Evolutionary conservation across 2,329 filamentous ascomycete species (phyloP), one percentile per base, ranked within the genome.

Genomic region (Trichoderma pleuroti): DNA sequence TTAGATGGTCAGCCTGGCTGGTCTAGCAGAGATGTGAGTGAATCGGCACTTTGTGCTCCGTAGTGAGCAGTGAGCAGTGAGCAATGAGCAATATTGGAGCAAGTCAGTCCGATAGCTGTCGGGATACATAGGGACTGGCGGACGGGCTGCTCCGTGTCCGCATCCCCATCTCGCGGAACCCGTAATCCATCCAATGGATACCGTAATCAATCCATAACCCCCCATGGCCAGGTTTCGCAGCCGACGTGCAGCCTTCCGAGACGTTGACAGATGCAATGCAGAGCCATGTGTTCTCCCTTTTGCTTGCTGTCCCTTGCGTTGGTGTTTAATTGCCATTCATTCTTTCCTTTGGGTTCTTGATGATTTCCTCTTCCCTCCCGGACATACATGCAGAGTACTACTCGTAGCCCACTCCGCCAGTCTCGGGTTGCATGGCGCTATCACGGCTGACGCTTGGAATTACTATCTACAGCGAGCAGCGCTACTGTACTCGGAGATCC

Each of bases 371-470:
- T 42, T 28, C 24, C 24, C 59, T 28, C 59, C 4, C 18, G 18
- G 42, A n/a, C 26, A 14, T 32, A n/a, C 26, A 14, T 32, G 61
- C 42, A 34, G 61, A 34, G 52, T n/a, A 21, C 6, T 28, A 28
- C 3, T 34, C 5, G 6, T 3, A 60, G 52, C 26, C 64, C 24
- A 56, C 52, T 28, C 32, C 30, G 14, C 32, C 30, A 34, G 21
- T 24, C 16, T 34, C 63, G 26, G 54, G 54, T 26, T 68, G 65
- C 65, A 67, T 67, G 5, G 52, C 49, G 64, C 64, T 67, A 67
- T 67, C 64, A 21, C 39, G 39, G 65, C 65, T 67, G 64, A 67
- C 54, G 28, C 52, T 42, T 10, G 28, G 65, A 59, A 59, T 26
- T 34, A 64, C 54, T 34, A 64, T 64, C 42, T 32, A 24, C 36